These are phyloP conservation scores for Paraleonurus japonicus DNA, from an alignment of 257 asterid species.

Conservation along the genomic window DNA sequence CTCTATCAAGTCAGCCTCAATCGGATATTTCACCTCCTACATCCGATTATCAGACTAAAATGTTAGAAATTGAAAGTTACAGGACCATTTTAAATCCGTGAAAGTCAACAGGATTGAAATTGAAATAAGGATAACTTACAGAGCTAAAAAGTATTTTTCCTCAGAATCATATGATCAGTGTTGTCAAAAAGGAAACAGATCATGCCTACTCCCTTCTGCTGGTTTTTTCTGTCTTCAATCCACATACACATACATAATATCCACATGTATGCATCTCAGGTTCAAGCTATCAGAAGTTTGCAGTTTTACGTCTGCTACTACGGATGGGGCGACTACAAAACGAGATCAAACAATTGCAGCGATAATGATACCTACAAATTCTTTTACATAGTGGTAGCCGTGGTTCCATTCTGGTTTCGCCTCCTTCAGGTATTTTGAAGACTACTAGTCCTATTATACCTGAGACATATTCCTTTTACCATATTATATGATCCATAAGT, in stretches of 20 bases:
- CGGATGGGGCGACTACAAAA: constrained; percentile 61
- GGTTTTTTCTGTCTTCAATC: neutral
- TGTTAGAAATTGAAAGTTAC: too few species aligned
- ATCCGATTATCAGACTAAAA: too few species aligned
- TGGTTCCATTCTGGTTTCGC: constrained; percentile 64
- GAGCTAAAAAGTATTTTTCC: too few species aligned
- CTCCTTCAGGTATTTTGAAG: constrained; percentile 51
- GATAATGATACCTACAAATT: constrained; percentile 28
- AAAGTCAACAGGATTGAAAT: too few species aligned
- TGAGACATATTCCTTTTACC: too few species aligned
- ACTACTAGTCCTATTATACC: neutral
- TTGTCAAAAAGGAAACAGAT: neutral
- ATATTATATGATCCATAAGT: too few species aligned
- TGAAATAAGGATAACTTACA: too few species aligned
- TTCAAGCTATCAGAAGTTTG: constrained; percentile 72
- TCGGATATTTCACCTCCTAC: too few species aligned
- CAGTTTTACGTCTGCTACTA: constrained; percentile 70
- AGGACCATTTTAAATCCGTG: too few species aligned
- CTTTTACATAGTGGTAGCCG: constrained; percentile 43
- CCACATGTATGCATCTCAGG: constrained; percentile 34
- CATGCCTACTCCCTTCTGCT: neutral
- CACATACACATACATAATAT: neutral
- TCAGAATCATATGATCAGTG: neutral
- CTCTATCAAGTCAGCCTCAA: too few species aligned
- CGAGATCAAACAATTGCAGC: constrained; percentile 48